These are phyloP conservation scores for Microcyclospora tardicrescens DNA, from an alignment of 2,329 filamentous ascomycete species.

Conservation along the genomic window DNA sequence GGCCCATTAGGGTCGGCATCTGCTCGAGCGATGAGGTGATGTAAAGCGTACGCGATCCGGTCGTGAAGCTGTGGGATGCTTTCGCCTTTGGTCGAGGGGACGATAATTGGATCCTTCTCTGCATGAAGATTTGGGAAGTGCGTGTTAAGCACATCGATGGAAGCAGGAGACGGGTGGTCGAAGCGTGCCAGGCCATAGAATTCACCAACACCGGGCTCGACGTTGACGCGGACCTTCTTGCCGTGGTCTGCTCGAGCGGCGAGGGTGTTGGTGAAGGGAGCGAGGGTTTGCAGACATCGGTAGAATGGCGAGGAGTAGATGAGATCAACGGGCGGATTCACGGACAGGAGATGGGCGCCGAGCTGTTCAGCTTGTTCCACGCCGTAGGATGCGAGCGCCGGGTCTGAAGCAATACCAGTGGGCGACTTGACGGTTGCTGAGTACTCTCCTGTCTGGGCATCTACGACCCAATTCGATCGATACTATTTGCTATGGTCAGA, in stretches of 20 bases:
- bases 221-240: conserved; percentile 11
- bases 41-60: conserved; percentile 57
- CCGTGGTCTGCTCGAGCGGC: conserved; percentile 15
- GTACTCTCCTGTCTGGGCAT: conserved; percentile 69
- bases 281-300: conserved; percentile 72
- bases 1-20: conserved; percentile 52
- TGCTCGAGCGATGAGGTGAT: conserved; percentile 56
- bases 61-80: conserved; percentile 67
- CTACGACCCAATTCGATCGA: conserved; percentile 78
- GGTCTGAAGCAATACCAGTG: conserved; percentile 78
- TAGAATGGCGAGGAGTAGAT: conserved; percentile 83
- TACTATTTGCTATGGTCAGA: conserved; percentile 44
- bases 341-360: conserved; percentile 46
- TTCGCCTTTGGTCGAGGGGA: conserved; percentile 65
- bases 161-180: conserved; percentile 67
- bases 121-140: conserved; percentile 53
- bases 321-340: conserved; percentile 55
- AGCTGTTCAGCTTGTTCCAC: conserved; percentile 72
- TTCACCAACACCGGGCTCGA: conserved; percentile 47
- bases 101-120: conserved; percentile 39
- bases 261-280: conserved; percentile 50
- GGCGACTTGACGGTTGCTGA: conserved; percentile 60
- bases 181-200: conserved; percentile 86
- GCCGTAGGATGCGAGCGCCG: conserved; percentile 74
- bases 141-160: conserved; percentile 45